Percentiles rank a stretch among this genome's conserved stretches.
Evolutionary conservation across 306 rosid genomes (phyloP).

Genomic region (Heteromeles arbutifolia): DNA sequence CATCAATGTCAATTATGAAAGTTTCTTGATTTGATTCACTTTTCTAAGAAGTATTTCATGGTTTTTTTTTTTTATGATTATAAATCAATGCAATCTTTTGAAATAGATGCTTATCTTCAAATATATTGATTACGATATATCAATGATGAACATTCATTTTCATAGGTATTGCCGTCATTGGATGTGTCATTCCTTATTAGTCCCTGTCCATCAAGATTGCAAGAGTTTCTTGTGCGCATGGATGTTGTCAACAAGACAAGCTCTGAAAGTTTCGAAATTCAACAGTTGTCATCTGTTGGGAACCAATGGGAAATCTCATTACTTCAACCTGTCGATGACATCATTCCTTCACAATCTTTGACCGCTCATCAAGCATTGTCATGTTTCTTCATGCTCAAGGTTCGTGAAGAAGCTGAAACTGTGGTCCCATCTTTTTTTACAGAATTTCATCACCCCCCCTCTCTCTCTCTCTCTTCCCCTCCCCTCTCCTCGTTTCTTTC

Average conservation of each 20-base stretch:
- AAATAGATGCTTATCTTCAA: not conserved
- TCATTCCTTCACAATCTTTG: conserved; percentile 66
- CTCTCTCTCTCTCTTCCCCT: not conserved
- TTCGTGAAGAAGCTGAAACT: conserved; percentile 28
- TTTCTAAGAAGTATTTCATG: not conserved
- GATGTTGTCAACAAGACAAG: conserved; percentile 74
- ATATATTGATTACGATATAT: conserved; percentile 1
- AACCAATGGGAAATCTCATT: conserved; percentile 68
- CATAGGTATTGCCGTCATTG: conserved; percentile 79
- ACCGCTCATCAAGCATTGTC: conserved; percentile 84
- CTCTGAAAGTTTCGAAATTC: conserved; percentile 66
- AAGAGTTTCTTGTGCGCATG: conserved; percentile 85
- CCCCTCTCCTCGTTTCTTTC: not conserved
- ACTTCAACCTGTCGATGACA: conserved; percentile 67
- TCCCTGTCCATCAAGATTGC: conserved; percentile 81
- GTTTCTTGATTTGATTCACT: conserved; percentile 3
- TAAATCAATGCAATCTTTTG: not conserved
- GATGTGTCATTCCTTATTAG: conserved; percentile 76
- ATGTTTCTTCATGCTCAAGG: conserved; percentile 85
- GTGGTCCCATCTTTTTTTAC: not conserved
- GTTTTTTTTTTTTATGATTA: not conserved
- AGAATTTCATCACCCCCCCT: not conserved
- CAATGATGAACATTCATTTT: conserved; percentile 25
- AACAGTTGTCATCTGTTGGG: conserved; percentile 78
- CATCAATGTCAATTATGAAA: conserved; percentile 13